phyloP scores from a whole-genome alignment of 208 protist genomes.

The Angomonas ambiguus region DNA sequence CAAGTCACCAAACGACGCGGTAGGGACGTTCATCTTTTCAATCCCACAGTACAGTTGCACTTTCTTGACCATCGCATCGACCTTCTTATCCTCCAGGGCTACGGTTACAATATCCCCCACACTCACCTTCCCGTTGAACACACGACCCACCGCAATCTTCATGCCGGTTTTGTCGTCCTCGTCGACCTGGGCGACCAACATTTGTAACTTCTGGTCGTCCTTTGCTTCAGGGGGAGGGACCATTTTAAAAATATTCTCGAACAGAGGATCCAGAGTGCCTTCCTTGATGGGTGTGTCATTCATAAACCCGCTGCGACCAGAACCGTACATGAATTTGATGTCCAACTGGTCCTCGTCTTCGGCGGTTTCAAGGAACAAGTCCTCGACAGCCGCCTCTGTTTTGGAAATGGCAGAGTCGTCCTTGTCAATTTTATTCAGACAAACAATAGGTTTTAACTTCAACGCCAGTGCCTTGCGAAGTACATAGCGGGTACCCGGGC shows the following conservation, averaged over 20 bases:
- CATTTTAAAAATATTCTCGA: conserved; percentile 91
- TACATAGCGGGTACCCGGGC: conserved; percentile 97
- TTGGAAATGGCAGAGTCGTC: conserved; percentile 85
- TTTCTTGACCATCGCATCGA: conserved; percentile 81
- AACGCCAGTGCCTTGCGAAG: conserved; percentile 94
- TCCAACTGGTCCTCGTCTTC: conserved; percentile 94
- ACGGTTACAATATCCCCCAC: conserved; percentile 86
- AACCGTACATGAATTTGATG: conserved; percentile 95
- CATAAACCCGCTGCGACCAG: conserved; percentile 90
- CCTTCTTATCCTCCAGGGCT: conserved; percentile 70
- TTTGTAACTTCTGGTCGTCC: conserved; percentile 69
- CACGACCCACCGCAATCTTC: conserved; percentile 92
- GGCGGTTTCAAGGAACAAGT: conserved; percentile 94
- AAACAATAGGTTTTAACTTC: conserved; percentile 94
- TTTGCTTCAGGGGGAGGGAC: conserved; percentile 68
- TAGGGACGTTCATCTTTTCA: conserved; percentile 53
- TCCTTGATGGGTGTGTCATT: conserved; percentile 64
- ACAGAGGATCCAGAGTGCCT: conserved; percentile 88
- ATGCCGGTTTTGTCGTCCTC: conserved; percentile 67
- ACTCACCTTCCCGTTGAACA: conserved; percentile 88
- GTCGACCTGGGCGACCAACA: conserved; percentile 95
- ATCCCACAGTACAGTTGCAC: conserved; percentile 87
- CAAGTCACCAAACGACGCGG: conserved; percentile 81
- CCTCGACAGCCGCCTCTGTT: conserved; percentile 93
- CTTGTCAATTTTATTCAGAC: conserved; percentile 98